Evolutionary conservation across 2,329 filamentous ascomycete species (phyloP).

Genomic region (Fusarium beomiforme): DNA sequence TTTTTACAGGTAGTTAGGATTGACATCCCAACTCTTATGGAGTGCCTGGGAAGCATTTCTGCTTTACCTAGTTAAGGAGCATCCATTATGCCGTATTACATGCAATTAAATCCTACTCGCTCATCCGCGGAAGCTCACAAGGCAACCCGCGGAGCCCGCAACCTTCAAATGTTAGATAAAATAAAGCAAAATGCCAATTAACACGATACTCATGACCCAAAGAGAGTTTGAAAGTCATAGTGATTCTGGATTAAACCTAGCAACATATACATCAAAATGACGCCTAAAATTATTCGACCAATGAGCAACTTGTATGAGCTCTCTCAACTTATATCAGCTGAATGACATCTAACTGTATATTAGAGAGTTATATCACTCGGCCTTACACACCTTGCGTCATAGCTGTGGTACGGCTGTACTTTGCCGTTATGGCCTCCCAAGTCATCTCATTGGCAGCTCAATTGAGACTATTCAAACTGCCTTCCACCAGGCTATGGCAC

Average conservation of each 20-base stretch:
- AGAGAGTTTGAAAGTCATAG: not conserved
- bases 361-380: slow-evolving; percentile 33
- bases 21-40: not conserved
- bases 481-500: slow-evolving; percentile 27
- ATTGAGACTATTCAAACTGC: not conserved
- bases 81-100: not conserved
- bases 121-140: slow-evolving; percentile 10
- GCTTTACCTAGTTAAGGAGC: not conserved
- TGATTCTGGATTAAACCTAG: not conserved
- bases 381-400: slow-evolving; percentile 28
- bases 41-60: not conserved
- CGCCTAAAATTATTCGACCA: slow-evolving; percentile 25
- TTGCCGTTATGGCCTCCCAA: slow-evolving; percentile 28
- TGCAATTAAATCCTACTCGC: slow-evolving; percentile 9
- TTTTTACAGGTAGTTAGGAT: too few relatives aligned
- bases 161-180: slow-evolving; percentile 12
- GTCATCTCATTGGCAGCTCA: not conserved
- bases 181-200: not conserved
- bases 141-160: slow-evolving; percentile 25
- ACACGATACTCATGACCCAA: not conserved
- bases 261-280: slow-evolving; percentile 4
- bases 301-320: slow-evolving; percentile 33
- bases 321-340: not conserved
- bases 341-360: not conserved
- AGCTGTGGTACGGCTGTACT: slow-evolving; percentile 27